Conservation (phyloP, 208 protist species). For the Chromosphaera perkinsii region DNA sequence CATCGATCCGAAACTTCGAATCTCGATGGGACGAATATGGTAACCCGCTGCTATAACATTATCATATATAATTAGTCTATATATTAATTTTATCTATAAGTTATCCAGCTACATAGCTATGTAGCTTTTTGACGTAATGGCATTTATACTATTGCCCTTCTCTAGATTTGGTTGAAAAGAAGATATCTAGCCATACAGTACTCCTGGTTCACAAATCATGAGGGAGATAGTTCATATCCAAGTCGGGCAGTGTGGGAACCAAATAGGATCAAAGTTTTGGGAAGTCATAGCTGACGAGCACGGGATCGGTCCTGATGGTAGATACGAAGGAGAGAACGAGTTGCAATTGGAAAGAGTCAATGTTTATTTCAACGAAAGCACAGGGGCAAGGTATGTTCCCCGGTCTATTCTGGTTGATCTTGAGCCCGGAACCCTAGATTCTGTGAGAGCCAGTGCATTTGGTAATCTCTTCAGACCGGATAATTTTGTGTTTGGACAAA, state of each 20-base stretch:
- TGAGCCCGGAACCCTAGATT: constrained; percentile 93
- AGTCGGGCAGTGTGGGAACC: constrained; percentile 90
- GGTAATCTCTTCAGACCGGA: constrained; percentile 89
- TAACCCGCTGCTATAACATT: no score
- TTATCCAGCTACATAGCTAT: no score
- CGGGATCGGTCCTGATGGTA: constrained; percentile 78
- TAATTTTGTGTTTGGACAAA: constrained; percentile 94
- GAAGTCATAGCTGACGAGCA: constrained; percentile 67
- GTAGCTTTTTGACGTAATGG: no score
- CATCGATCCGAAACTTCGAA: no score
- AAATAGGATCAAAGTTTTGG: constrained; percentile 70
- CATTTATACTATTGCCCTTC: no score
- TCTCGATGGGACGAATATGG: no score
- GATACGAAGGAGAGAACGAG: constrained; percentile 79
- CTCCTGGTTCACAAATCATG: constrained; percentile 75
- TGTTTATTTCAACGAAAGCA: constrained; percentile 92
- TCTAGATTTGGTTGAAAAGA: no score
- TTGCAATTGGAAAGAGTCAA: constrained; percentile 93
- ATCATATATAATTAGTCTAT: no score
- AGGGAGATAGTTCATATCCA: constrained; percentile 90
- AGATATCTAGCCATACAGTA: background rate
- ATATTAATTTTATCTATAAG: no score
- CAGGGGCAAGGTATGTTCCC: constrained; percentile 53
- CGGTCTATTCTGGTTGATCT: constrained; percentile 76
- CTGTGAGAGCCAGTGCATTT: constrained; percentile 78